Evolutionary conservation across 75 land plant species (phyloP).

Genomic region (Selaginella moellendorffii): DNA sequence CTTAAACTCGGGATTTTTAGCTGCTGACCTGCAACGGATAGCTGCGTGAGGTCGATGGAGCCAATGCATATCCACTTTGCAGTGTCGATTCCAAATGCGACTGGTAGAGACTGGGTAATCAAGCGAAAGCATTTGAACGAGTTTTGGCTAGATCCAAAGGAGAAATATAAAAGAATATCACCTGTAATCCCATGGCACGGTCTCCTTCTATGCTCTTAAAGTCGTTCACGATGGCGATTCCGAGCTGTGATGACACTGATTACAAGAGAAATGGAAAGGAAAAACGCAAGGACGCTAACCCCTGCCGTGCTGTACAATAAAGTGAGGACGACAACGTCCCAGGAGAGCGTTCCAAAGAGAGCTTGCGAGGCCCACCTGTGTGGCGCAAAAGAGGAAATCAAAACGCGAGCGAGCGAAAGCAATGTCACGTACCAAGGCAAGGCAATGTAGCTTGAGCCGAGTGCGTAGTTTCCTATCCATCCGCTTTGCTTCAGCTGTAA

Average conservation of each 20-base stretch:
- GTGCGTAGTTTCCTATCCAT: conserved; percentile 97
- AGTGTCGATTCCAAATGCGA: conserved; percentile 85
- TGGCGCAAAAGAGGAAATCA: neutral
- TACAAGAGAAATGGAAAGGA: neutral
- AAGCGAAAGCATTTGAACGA: no score
- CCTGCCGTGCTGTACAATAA: conserved; percentile 95
- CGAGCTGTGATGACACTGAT: conserved; percentile 35
- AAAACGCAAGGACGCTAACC: conserved; percentile 34
- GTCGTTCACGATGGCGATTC: conserved; percentile 90
- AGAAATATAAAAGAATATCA: conserved; percentile 12
- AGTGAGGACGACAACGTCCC: conserved; percentile 71
- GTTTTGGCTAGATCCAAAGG: no score
- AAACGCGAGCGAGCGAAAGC: no score
- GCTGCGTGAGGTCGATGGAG: conserved; percentile 82
- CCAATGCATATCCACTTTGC: conserved; percentile 98
- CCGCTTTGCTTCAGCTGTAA: conserved; percentile 96
- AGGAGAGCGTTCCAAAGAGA: conserved; percentile 77
- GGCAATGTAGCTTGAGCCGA: conserved; percentile 92
- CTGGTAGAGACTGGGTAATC: conserved; percentile 72
- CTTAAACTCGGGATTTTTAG: neutral
- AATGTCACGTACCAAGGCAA: conserved; percentile 69
- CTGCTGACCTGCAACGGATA: conserved; percentile 72
- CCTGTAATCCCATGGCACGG: conserved; percentile 88
- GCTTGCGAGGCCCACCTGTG: conserved; percentile 98
- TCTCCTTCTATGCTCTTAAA: conserved; percentile 98